phyloP scores from a whole-genome alignment of 2,329 filamentous ascomycete genomes.

The Aurifilum marmelostoma region DNA sequence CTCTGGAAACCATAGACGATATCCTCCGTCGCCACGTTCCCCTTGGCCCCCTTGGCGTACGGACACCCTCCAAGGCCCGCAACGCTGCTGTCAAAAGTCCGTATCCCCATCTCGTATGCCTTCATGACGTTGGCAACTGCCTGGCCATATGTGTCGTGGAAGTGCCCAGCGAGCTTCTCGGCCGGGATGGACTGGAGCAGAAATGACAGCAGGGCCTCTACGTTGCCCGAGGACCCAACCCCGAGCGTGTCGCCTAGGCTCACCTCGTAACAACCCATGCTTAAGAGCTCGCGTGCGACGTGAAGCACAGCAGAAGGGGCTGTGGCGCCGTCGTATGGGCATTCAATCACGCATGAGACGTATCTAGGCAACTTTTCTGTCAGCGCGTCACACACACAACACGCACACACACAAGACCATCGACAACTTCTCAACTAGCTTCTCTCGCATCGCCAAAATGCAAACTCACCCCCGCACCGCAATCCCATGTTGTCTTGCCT shows the following conservation, averaged over 20 bases:
- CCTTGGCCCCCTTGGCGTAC: constrained; percentile 67
- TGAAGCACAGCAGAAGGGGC: constrained; percentile 37
- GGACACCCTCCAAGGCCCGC: constrained; percentile 70
- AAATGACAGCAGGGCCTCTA: constrained; percentile 49
- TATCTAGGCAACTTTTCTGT: constrained; percentile 38
- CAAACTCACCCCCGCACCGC: constrained; percentile 48
- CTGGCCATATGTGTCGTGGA: constrained; percentile 74
- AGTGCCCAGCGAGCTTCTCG: constrained; percentile 66
- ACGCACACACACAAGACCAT: too few species aligned
- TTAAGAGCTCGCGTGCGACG: constrained; percentile 51
- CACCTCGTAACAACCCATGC: constrained; percentile 68
- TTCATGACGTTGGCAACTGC: constrained; percentile 68
- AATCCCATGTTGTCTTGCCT: constrained; percentile 47
- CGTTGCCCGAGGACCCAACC: constrained; percentile 32
- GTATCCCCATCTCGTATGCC: constrained; percentile 63
- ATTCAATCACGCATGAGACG: constrained; percentile 59
- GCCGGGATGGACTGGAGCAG: constrained; percentile 45
- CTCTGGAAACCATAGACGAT: neutral
- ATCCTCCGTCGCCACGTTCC: constrained; percentile 1
- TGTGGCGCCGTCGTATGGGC: constrained; percentile 49
- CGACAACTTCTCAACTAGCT: too few species aligned
- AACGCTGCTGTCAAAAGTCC: constrained; percentile 69
- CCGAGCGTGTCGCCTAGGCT: constrained; percentile 69
- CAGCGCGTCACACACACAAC: too few species aligned
- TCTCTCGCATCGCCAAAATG: too few species aligned